Evolutionary conservation across 768 basidiomycete genomes (phyloP).

Genomic region (Mycena alexandri): DNA sequence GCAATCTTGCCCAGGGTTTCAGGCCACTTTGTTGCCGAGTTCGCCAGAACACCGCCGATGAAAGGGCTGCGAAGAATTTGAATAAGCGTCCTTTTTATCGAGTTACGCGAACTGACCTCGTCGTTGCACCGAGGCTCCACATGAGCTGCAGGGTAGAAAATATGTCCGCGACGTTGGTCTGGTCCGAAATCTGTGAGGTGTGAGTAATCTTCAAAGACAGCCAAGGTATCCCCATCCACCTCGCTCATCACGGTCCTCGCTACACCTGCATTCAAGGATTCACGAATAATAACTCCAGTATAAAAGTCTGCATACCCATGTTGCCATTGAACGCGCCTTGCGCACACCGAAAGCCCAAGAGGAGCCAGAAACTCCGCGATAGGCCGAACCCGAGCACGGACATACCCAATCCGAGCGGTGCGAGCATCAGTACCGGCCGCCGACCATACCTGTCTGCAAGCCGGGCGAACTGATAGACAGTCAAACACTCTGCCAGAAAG

Average conservation of each 20-base stretch:
- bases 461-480: slow-evolving; percentile 41
- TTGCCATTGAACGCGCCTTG: slow-evolving; percentile 34
- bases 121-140: slow-evolving; percentile 22
- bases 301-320: slow-evolving; percentile 17
- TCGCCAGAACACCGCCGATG: slow-evolving; percentile 21
- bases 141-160: slow-evolving; percentile 18
- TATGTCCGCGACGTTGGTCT: slow-evolving; percentile 23
- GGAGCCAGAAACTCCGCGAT: slow-evolving; percentile 36
- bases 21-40: slow-evolving; percentile 25
- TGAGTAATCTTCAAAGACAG: background rate
- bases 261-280: background rate
- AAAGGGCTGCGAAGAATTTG: slow-evolving; percentile 16
- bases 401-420: slow-evolving; percentile 37
- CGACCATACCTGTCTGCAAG: slow-evolving; percentile 45
- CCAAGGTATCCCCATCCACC: background rate
- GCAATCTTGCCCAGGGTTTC: slow-evolving; percentile 28
- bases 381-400: slow-evolving; percentile 43
- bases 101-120: background rate
- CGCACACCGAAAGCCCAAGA: slow-evolving; percentile 23
- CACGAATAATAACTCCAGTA: too few species aligned
- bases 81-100: background rate
- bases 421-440: slow-evolving; percentile 41
- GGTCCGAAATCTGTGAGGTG: slow-evolving; percentile 13
- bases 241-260: slow-evolving; percentile 27
- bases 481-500: slow-evolving; percentile 41